A percentile compares a stretch with the other conserved stretches of the same genome.
These are phyloP conservation scores for Wickerhamiella azymoides DNA, from an alignment of 805 yeast species.

Conservation along the genomic window DNA sequence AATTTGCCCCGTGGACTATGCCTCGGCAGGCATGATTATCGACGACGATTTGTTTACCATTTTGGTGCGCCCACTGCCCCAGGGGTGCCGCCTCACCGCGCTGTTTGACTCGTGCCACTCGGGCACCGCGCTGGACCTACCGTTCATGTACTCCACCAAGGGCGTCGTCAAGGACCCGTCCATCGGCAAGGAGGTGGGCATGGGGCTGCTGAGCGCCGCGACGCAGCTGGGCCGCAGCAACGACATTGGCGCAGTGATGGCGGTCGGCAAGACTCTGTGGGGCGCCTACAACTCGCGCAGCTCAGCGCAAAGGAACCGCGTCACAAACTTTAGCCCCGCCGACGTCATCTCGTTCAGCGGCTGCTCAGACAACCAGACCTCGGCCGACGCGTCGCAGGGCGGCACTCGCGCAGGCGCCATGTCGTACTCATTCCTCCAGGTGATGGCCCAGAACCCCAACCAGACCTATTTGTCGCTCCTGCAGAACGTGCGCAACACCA, in stretches of 20 bases:
- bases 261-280: constrained; percentile 24
- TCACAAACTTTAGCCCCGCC: constrained; percentile 55
- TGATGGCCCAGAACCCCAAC: constrained; percentile 43
- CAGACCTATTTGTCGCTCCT: constrained; percentile 58
- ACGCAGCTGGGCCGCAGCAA: constrained; percentile 50
- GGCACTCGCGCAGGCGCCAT: constrained; percentile 72
- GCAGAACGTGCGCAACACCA: constrained; percentile 52
- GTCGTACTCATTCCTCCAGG: constrained; percentile 64
- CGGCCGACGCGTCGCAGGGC: constrained; percentile 65
- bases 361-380: constrained; percentile 71
- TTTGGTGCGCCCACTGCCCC: constrained; percentile 53
- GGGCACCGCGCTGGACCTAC: constrained; percentile 70
- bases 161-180: constrained; percentile 76
- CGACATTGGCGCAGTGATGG: constrained; percentile 28
- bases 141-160: constrained; percentile 66
- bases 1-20: constrained; percentile 61
- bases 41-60: constrained; percentile 65
- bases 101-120: constrained; percentile 79
- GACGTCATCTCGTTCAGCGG: constrained; percentile 69
- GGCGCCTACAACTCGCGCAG: constrained; percentile 12
- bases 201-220: constrained; percentile 46
- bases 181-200: constrained; percentile 59
- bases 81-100: constrained; percentile 67
- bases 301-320: constrained; percentile 16
- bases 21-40: constrained; percentile 48